Evolutionary conservation across 1,284 basidiomycete genomes (phyloP), one percentile per base, ranked within the genome.

Genomic region (Ceratobasidium sp.): DNA sequence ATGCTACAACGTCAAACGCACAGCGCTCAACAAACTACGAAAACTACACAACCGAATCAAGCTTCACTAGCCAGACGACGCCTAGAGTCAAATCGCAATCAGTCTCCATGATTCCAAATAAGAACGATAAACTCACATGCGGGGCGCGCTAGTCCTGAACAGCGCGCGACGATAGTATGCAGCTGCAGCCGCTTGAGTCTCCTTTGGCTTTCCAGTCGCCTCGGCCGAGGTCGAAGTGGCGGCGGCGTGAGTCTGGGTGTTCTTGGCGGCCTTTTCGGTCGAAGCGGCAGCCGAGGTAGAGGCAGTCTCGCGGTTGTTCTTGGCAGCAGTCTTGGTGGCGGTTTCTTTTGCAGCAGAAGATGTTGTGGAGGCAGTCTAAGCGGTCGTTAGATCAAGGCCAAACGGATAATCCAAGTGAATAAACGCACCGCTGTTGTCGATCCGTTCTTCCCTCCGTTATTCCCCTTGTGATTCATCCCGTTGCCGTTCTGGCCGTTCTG

Each of bases 1-100:
- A 44, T 59, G 15, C 61, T 67, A 67, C 44, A 54, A 32, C 46
- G 65, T 37, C 29, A 67, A 67, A 67, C 65, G 65, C 65, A 22
- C 65, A 67, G 65, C 65, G 65, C 51, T 67, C 40, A 51, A 51
- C 25, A 4, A 37, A 19, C 65, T 52, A 54, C 32, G 17, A 43
- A 51, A 52, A 54, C 65, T 67, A 67, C 49, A 54, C 22, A 67
- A 15, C 49, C 3, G n/a, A 9, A 7, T 67, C 19, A 37, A 17
- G 49, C 49, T 11, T 54, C 25, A 54, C 65, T 49, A 67, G 51
- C 34, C 25, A 46, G 22, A 22, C 61, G 61, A 62, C 61, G 34
- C 15, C 22, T 8, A 5, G 19, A 43, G 2, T 40, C 1, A 51
- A 51, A n/a, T 5, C 49, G 3, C 46, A 13, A n/a, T 51, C 49